Evolutionary conservation across 225 moss, liverwort and hornwort genomes (phyloP).

Genomic region (Thuidium tamariscinum): DNA sequence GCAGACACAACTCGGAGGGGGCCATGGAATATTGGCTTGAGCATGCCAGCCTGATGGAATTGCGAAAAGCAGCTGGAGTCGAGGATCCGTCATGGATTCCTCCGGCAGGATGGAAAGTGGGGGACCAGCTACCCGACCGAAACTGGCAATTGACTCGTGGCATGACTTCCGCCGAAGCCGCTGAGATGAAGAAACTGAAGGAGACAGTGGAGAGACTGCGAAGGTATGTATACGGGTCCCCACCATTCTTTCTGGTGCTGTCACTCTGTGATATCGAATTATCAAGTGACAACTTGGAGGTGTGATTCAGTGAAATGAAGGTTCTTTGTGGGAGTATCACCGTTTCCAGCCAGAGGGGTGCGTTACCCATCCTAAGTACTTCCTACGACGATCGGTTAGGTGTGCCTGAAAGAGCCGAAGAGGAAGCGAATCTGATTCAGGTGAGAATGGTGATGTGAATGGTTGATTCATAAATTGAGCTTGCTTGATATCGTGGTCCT

Average conservation of each 20-base stretch:
- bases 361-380: neutral
- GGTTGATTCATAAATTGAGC: neutral
- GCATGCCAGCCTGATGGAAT: conserved; percentile 49
- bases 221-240: neutral
- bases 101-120: conserved; percentile 45
- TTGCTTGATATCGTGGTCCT: neutral
- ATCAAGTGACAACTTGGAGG: neutral
- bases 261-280: neutral
- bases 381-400: neutral
- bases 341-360: conserved; percentile 19
- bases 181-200: conserved; percentile 41
- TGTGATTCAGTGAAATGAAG: conserved; percentile 35
- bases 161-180: conserved; percentile 29
- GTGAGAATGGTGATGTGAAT: neutral
- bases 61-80: conserved; percentile 54
- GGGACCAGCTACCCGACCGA: conserved; percentile 34
- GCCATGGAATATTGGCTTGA: conserved; percentile 68
- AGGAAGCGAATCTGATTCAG: neutral
- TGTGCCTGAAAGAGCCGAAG: neutral
- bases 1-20: conserved; percentile 48
- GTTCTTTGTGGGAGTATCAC: conserved; percentile 37
- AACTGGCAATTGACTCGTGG: conserved; percentile 24
- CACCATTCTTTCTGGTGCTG: neutral
- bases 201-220: conserved; percentile 28
- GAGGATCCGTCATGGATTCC: conserved; percentile 65